Evolutionary conservation across 2,329 filamentous ascomycete genomes (phyloP).

Genomic region (Alternaria triticimaculans): DNA sequence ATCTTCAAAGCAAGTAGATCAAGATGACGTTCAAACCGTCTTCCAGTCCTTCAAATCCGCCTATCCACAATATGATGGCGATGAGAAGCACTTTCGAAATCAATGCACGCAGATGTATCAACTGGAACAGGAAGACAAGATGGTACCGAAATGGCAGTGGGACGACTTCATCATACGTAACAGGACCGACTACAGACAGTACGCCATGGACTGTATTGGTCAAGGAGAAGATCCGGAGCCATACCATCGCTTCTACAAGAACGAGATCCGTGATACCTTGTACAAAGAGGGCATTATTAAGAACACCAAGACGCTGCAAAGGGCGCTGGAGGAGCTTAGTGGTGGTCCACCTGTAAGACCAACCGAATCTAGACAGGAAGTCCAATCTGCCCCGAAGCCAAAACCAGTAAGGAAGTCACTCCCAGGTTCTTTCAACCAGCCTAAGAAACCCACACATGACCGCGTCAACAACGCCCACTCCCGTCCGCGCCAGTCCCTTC

Average conservation of each 20-base stretch:
- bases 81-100: slow-evolving; percentile 40
- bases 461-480: neutral
- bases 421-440: slow-evolving; percentile 5
- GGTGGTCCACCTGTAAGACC: neutral
- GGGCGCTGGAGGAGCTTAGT: slow-evolving; percentile 32
- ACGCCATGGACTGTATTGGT: slow-evolving; percentile 30
- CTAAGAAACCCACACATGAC: neutral
- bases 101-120: slow-evolving; percentile 37
- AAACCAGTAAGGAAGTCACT: slow-evolving; percentile 13
- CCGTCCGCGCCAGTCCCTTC: slow-evolving; percentile 26
- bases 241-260: slow-evolving; percentile 46
- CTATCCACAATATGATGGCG: slow-evolving; percentile 47
- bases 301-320: slow-evolving; percentile 21
- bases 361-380: neutral
- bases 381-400: neutral
- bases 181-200: slow-evolving; percentile 39
- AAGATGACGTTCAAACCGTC: slow-evolving; percentile 7
- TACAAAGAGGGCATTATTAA: slow-evolving; percentile 35
- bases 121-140: slow-evolving; percentile 38
- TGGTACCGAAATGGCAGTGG: slow-evolving; percentile 49
- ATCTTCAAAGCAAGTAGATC: neutral
- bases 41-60: slow-evolving; percentile 38
- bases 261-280: slow-evolving; percentile 35
- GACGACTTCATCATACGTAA: slow-evolving; percentile 49
- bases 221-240: slow-evolving; percentile 31